phyloP scores from a whole-genome alignment of 495 filamentous ascomycete genomes.

The Thermothielavioides terrestris region DNA sequence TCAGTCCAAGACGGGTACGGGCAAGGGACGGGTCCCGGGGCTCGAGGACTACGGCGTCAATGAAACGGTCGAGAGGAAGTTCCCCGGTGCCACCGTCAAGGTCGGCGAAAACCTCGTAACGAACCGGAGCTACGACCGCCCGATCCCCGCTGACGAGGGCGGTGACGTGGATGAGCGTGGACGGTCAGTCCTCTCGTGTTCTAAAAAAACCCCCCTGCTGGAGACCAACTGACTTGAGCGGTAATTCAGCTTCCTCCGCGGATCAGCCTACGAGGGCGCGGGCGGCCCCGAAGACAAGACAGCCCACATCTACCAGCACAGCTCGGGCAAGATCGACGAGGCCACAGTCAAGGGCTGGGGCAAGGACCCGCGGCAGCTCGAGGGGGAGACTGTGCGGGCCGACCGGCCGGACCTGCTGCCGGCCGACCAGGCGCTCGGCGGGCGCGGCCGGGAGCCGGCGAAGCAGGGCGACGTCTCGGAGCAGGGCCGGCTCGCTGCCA shows the following conservation, averaged over 20 bases:
- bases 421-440: constrained; percentile 1
- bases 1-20: constrained; percentile 35
- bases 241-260: constrained; percentile 14
- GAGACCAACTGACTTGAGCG: neutral
- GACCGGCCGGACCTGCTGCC: constrained; percentile 9
- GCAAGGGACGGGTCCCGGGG: constrained; percentile 14
- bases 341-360: constrained; percentile 10
- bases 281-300: constrained; percentile 30
- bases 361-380: constrained; percentile 3
- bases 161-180: constrained; percentile 30
- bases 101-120: constrained; percentile 27
- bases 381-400: neutral
- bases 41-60: constrained; percentile 28
- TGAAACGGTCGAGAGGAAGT: constrained; percentile 23
- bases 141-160: constrained; percentile 33
- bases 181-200: constrained; percentile 18
- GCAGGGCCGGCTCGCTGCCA: constrained; percentile 6
- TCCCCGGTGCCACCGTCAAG: constrained; percentile 25
- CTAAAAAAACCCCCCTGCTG: neutral
- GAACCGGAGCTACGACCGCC: constrained; percentile 28
- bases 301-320: constrained; percentile 21
- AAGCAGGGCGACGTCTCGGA: constrained; percentile 5
- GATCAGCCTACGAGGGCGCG: constrained; percentile 23
- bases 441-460: neutral
- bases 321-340: constrained; percentile 19